Evolutionary conservation across 371 early-diverging fungal genomes (phyloP), one percentile per base, ranked within the genome.

Genomic region (Phascolomyces articulosus): DNA sequence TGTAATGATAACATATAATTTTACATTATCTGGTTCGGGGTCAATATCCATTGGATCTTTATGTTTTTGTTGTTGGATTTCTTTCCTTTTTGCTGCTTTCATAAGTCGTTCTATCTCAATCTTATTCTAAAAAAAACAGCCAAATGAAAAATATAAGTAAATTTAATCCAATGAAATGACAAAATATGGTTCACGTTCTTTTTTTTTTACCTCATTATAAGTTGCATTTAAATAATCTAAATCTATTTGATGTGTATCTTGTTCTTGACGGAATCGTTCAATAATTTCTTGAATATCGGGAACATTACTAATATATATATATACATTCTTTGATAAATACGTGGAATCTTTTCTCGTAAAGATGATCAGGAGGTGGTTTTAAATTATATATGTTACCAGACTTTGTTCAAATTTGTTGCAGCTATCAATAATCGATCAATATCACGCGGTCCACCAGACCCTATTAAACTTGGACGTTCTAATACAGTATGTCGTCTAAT

Each of bases 191-290:
- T 9, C 11, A 34, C 34, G 2, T 34, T 34, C 11, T 6, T 34
- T 47, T 47, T 16, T 47, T 20, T 47, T 47, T 51, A 51, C 51
- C 15, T 51, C 51, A 15, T 24, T 51, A n/a, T 23, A 51, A 24
- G 51, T 51, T n/a, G 51, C 24, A n/a, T 20, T 51, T n/a, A 51
- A 51, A 24, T 51, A 51, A 24, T 51, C 51, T 7, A 51, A n/a
- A 24, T 51, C 51, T 23, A 23, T 51, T 24, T 51, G 51, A 51
- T 51, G 51, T 4, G 51, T 51, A 51, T 51, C 51, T n/a, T 51
- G 51, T n/a, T 51, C 51, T 51, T 51, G 51, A 23, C 51, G 51
- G 23, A 51, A 24, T 23, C 51, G 51, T 24, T 51, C 51, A 51
- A 51, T 51, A 7, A 51, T 51, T 23, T 51, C 51, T 31, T 38